Conservation (phyloP, 2,329 filamentous ascomycete genomes). For the Pseudocercospora crystallina region DNA sequence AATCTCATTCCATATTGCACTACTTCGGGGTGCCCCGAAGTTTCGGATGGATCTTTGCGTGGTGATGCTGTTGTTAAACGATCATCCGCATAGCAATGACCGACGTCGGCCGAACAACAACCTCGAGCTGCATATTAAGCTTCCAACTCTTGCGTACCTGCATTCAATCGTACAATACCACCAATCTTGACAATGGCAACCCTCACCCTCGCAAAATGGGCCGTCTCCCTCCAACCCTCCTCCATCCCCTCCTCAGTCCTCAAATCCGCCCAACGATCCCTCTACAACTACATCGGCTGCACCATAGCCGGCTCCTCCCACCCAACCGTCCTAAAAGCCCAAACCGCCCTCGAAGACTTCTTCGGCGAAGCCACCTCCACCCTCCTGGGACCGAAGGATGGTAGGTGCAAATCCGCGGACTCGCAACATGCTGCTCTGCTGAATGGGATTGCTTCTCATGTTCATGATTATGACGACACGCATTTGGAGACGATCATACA, state of each 20-base stretch:
- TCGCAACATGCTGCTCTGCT: constrained; percentile 53
- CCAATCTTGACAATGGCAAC: constrained; percentile 44
- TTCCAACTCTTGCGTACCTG: no score
- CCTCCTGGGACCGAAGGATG: constrained; percentile 31
- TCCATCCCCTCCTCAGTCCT: constrained; percentile 44
- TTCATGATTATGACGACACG: constrained; percentile 59
- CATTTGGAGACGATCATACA: constrained; percentile 59
- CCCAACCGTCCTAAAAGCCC: constrained; percentile 44
- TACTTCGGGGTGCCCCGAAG: no score
- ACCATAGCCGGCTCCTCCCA: constrained; percentile 53
- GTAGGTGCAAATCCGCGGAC: constrained; percentile 36
- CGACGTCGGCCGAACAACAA: no score
- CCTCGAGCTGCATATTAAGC: no score
- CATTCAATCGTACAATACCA: no score
- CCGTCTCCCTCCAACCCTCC: constrained; percentile 42
- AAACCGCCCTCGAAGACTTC: constrained; percentile 39
- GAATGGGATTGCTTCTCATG: constrained; percentile 57
- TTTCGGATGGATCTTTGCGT: no score
- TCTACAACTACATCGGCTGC: constrained; percentile 58
- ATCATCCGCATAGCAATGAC: no score
- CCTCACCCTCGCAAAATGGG: constrained; percentile 50
- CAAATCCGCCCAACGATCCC: constrained; percentile 47
- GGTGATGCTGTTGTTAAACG: no score
- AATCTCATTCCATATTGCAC: no score
- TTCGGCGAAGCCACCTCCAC: constrained; percentile 40